Evolutionary conservation across 371 early-diverging fungal genomes (phyloP).

Genomic region (Thermomucor indicae-seudaticae): DNA sequence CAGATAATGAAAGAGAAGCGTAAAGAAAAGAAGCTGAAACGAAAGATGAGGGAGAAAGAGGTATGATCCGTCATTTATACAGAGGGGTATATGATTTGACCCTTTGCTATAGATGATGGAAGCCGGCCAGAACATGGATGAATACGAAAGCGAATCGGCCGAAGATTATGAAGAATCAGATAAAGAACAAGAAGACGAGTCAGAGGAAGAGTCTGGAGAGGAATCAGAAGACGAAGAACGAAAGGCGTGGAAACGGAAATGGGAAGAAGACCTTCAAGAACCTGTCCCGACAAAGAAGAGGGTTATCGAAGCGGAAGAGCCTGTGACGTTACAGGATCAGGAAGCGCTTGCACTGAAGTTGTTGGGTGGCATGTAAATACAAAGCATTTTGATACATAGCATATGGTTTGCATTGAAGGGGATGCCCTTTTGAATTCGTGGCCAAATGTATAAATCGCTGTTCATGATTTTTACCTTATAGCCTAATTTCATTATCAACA

Average conservation of each 20-base stretch:
- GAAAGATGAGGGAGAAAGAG: conserved; percentile 18
- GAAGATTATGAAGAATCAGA: conserved; percentile 5
- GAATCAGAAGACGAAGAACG: conserved; percentile 14
- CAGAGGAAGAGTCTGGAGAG: conserved; percentile 4
- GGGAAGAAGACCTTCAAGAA: conserved; percentile 27
- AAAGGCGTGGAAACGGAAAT: conserved; percentile 25
- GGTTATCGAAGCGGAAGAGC: conserved; percentile 59
- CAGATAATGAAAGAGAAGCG: conserved; percentile 63
- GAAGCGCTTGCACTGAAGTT: conserved; percentile 59
- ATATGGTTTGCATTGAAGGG: no score
- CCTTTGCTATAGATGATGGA: conserved; percentile 18
- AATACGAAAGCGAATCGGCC: conserved; percentile 12
- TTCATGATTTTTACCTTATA: no score
- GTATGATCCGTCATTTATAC: conserved; percentile 6
- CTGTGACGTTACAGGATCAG: conserved; percentile 62
- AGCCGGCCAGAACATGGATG: conserved; percentile 21
- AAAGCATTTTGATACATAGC: no score
- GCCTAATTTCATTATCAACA: no score
- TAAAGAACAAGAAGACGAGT: conserved; percentile 9
- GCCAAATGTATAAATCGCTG: no score
- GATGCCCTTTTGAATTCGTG: no score
- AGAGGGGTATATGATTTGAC: no score
- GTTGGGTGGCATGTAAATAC: conserved; percentile 19
- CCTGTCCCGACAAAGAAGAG: conserved; percentile 40
- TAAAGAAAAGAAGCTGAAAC: conserved; percentile 64